Evolutionary conservation across 2,329 filamentous ascomycete species (phyloP), one percentile per base, ranked within the genome.

Genomic region (Xylariaceae sp.): DNA sequence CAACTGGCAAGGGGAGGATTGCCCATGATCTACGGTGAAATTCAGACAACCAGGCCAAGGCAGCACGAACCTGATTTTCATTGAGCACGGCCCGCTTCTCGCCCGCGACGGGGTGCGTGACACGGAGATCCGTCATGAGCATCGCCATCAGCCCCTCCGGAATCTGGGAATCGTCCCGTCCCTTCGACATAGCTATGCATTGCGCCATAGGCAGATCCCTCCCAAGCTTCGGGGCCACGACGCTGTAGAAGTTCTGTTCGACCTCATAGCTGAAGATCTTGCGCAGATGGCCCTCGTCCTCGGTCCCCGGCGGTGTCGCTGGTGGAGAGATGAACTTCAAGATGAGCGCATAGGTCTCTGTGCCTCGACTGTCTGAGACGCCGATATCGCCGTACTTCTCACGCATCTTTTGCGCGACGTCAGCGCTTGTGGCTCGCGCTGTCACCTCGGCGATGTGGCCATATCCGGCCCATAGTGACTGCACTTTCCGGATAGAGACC

Each of bases 201-300:
- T 63, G 58, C 34, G 70, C 65, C 42, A 68, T 56, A 37, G 65
- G 55, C 34, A 64, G 54, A 5, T 73, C 68, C 4, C 69, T 64
- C 4, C 67, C 69, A 1, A 88, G 69, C 0, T 67, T 68, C 0
- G 82, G 80, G 0, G 82, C 83, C 9, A 88, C 70, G 2, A 80
- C 69, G 1, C 73, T 74, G 68, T 89, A 89, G 64, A 89, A 89
- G 64, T 80, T 80, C 66, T 86, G 84, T 70, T 89, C 86, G 2
- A 87, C 83, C 51, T 85, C 77, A 64, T 89, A 89, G 67, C 84
- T 87, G 34, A 88, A 70, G 60, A 88, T 79, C 67, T 89, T 89
- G 5, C 86, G 80, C 0, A 83, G 65, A 63, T 88, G 85, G 0
- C 85, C 84, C 66, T 88, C 85, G 44, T 86, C 80, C 2, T 73